These are phyloP conservation scores for Gossypium mustelinum DNA, from an alignment of 345 rosid species.

Conservation along the genomic window DNA sequence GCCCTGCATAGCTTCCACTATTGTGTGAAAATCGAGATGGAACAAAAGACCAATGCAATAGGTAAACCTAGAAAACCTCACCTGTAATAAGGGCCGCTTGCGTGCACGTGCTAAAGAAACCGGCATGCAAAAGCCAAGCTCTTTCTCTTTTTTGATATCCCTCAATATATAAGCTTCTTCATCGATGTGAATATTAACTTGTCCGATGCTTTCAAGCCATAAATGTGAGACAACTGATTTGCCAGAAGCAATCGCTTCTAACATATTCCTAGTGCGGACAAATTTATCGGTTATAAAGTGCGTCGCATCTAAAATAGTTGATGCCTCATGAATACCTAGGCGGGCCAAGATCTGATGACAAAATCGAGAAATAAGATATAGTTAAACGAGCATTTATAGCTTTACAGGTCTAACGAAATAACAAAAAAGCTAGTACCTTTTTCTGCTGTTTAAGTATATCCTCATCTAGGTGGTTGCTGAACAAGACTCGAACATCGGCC, in stretches of 20 bases:
- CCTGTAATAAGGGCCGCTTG: constrained; percentile 56
- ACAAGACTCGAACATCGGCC: constrained; percentile 55
- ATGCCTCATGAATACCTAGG: constrained; percentile 52
- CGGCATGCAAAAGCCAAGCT: constrained; percentile 69
- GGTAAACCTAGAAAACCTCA: constrained; percentile 21
- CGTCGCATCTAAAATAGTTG: constrained; percentile 71
- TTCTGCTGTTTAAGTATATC: constrained; percentile 66
- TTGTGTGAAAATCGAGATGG: constrained; percentile 19
- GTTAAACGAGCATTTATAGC: constrained; percentile 7
- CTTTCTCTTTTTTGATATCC: constrained; percentile 70
- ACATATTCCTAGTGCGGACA: constrained; percentile 82
- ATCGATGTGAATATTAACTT: constrained; percentile 60
- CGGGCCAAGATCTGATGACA: constrained; percentile 59
- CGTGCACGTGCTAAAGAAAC: constrained; percentile 65
- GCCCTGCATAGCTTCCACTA: constrained; percentile 39
- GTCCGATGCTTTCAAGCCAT: constrained; percentile 79
- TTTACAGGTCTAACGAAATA: constrained; percentile 1
- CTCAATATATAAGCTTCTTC: constrained; percentile 60
- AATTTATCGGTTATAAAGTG: constrained; percentile 73
- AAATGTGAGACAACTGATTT: constrained; percentile 74
- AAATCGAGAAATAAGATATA: constrained; percentile 18
- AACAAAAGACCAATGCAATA: constrained; percentile 10
- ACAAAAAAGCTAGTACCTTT: constrained; percentile 49
- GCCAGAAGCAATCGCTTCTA: constrained; percentile 81
- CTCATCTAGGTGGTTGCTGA: constrained; percentile 86